Conservation (phyloP, 208 protist species). For the Trichomonas gallinae region DNA sequence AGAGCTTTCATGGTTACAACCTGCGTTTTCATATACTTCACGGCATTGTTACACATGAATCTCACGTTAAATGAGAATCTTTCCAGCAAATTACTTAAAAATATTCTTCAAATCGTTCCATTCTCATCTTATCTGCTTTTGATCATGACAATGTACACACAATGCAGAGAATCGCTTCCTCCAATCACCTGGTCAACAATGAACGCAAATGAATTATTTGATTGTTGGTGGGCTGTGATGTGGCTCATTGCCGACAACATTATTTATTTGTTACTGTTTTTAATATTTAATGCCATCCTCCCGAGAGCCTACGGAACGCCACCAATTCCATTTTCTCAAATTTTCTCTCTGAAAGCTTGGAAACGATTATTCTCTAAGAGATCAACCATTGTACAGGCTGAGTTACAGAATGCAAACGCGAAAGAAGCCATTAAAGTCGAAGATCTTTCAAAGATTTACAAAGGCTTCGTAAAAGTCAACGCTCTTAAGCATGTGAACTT, state of each 20-base stretch:
- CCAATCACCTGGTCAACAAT: neutral
- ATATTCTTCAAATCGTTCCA: neutral
- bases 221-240: neutral
- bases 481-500: neutral
- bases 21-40: neutral
- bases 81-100: too few species aligned
- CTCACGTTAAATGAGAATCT: neutral
- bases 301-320: neutral
- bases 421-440: neutral
- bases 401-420: neutral
- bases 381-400: neutral
- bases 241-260: neutral
- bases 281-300: neutral
- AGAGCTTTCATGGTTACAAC: neutral
- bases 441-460: neutral
- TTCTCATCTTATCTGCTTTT: neutral
- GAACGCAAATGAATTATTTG: neutral
- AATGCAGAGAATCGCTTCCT: neutral
- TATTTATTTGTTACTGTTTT: neutral
- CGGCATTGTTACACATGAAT: neutral
- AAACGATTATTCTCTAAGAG: neutral
- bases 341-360: neutral
- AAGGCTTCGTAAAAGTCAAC: neutral
- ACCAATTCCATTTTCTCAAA: neutral
- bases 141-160: neutral